These are phyloP conservation scores for Excoecaria agallocha DNA, from an alignment of 345 rosid species.

Conservation along the genomic window DNA sequence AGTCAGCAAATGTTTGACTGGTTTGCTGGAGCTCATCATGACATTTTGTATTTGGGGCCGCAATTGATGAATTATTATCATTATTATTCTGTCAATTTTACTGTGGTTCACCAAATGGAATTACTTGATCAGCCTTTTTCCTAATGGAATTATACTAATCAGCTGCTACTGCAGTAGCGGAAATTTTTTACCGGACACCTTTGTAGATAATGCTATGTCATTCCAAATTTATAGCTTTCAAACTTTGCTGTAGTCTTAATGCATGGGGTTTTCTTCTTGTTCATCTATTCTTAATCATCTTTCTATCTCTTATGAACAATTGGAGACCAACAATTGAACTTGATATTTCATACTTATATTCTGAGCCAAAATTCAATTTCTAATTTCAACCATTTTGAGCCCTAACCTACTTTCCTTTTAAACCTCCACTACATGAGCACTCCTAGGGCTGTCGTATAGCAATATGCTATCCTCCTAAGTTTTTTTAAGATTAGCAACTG, in stretches of 20 bases:
- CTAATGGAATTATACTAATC: not conserved
- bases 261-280: not conserved
- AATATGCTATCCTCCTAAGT: not conserved
- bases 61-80: not conserved
- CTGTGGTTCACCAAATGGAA: not conserved
- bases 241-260: not conserved
- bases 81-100: not conserved
- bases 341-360: not conserved
- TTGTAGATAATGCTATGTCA: not conserved
- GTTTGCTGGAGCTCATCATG: not conserved
- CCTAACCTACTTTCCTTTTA: not conserved
- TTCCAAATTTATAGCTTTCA: not conserved
- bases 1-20: not conserved
- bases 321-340: no score
- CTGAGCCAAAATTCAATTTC: not conserved
- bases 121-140: constrained; percentile 1
- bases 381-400: not conserved
- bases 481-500: not conserved
- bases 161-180: not conserved
- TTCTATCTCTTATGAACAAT: not conserved
- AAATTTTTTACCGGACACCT: not conserved
- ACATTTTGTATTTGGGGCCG: not conserved
- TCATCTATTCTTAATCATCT: not conserved
- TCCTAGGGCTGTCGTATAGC: not conserved
- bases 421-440: not conserved